Conservation (phyloP, 2,329 filamentous ascomycete genomes). For the Neonectria ditissima region DNA sequence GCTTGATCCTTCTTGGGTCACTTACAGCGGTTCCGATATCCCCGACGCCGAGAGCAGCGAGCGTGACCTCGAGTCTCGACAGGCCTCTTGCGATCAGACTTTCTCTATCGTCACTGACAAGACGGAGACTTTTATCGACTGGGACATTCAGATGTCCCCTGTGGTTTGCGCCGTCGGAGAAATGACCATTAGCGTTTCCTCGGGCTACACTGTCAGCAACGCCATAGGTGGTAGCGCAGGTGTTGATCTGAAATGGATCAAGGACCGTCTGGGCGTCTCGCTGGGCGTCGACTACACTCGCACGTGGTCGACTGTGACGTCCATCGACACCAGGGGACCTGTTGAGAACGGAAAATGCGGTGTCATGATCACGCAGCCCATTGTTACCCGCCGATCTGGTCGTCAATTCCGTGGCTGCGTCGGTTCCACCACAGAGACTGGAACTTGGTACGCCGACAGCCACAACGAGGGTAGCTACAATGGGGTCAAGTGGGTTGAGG, state of each 20-base stretch:
- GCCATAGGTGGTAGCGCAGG: constrained; percentile 17
- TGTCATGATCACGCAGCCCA: constrained; percentile 21
- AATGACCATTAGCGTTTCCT: constrained; percentile 8
- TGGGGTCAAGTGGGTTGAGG: constrained; percentile 28
- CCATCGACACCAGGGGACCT: constrained; percentile 18
- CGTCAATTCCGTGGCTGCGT: constrained; percentile 23
- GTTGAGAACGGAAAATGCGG: constrained; percentile 7
- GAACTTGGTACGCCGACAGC: constrained; percentile 25
- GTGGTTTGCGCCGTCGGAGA: constrained; percentile 26
- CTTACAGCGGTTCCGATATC: background rate
- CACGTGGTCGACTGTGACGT: constrained; percentile 23
- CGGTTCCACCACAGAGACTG: constrained; percentile 11
- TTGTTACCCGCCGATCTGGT: constrained; percentile 21
- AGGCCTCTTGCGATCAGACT: constrained; percentile 2
- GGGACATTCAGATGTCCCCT: constrained; percentile 36
- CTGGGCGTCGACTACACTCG: constrained; percentile 30
- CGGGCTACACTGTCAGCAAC: constrained; percentile 12
- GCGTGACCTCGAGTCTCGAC: background rate
- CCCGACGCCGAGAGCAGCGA: background rate
- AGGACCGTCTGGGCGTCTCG: constrained; percentile 2
- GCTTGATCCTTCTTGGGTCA: background rate
- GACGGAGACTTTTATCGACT: constrained; percentile 26
- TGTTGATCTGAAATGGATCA: background rate
- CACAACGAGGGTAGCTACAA: constrained; percentile 24
- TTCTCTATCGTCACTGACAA: constrained; percentile 22